Conservation (phyloP, 1,284 basidiomycete species). For the Trichosporon ovoides region DNA sequence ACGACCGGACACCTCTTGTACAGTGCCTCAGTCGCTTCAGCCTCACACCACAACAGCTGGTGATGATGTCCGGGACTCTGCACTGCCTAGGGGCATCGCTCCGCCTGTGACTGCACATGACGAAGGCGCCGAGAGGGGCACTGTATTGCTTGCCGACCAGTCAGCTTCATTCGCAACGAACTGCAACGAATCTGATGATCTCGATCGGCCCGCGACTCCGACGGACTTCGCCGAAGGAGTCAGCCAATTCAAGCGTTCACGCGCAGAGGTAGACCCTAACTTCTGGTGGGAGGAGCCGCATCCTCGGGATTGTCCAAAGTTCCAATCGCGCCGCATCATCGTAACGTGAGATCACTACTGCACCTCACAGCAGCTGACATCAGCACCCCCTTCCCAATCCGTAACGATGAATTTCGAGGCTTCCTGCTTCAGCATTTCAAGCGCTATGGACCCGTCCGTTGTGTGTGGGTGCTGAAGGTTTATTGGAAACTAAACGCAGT, state of each 20-base stretch:
- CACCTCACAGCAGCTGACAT: background rate
- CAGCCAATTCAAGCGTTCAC: background rate
- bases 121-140: too few species aligned
- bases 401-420: conserved; percentile 10
- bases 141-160: background rate
- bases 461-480: conserved; percentile 21
- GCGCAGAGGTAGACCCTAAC: too few species aligned
- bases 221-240: background rate
- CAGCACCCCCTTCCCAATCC: conserved; percentile 30
- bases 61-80: background rate
- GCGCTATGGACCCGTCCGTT: conserved; percentile 26
- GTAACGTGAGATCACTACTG: conserved; percentile 24
- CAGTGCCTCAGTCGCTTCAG: background rate
- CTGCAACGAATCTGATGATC: background rate
- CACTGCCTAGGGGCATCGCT: background rate
- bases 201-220: background rate
- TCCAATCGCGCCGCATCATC: conserved; percentile 23
- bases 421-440: conserved; percentile 30
- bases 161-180: background rate
- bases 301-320: conserved; percentile 28
- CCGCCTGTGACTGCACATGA: too few species aligned
- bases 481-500: background rate
- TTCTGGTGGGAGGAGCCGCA: conserved; percentile 28
- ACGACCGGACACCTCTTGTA: conserved; percentile 8
- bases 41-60: conserved; percentile 22